Evolutionary conservation across 805 yeast species (phyloP), one percentile per base, ranked within the genome.

Genomic region (Hanseniaspora thailandica): DNA sequence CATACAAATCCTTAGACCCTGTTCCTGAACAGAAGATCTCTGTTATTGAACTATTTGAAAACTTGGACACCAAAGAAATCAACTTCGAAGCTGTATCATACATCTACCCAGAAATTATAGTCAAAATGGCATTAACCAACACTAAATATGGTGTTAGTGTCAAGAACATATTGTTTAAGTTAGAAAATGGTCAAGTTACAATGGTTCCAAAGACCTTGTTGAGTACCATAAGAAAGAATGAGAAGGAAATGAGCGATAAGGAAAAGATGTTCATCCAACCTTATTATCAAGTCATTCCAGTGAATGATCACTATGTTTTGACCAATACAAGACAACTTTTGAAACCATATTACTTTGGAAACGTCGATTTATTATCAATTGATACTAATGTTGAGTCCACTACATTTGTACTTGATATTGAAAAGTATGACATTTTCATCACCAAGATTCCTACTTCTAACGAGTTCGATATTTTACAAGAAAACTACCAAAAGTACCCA

Each of bases 371-470:
- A 7, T 60, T 72, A 2, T 71, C 83, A 0, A 19, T 49, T 1
- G 73, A 84, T 2, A 84, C 97, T 0, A 74, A 77, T 38, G 70
- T 88, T 49, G 97, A 90, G 67, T 85, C 95, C 1, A 88, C 97
- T 0, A 73, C 83, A 17, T 72, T 86, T 19, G 76, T 85, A 0
- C 81, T 93, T 56, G 71, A 76, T 35, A 68, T 79, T 44, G 86
- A 83, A 19, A 33, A 33, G n/a, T 66, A 73, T n/a, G 94, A 86
- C 62, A 64, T 84, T 6, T 89, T 85, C 69, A 85, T 89, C 62
- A 82, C 94, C 0, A 72, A 79, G 54, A 73, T 84, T 17, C 76
- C 83, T 48, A 96, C 97, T 0, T 86, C 96, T 0, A 77, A 77
- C 41, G 85, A 86, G 38, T 89, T 86, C 67, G 98, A 90, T 67